Conservation (phyloP, 176 grass and related monocot genomes). For the Carex kokanica region DNA sequence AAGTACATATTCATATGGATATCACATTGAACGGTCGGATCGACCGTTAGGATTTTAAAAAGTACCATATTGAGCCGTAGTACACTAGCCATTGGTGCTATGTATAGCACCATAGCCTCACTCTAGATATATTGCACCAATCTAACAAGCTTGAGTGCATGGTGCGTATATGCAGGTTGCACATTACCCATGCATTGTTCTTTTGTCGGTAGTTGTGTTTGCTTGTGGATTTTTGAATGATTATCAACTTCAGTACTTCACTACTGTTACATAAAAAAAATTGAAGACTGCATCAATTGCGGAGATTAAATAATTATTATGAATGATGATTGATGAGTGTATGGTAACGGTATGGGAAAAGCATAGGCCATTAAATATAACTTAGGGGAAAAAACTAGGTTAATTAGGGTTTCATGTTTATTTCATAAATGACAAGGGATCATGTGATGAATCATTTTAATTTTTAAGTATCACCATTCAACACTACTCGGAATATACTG, state of each 20-base stretch:
- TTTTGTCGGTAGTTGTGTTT: background rate
- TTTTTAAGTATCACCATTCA: background rate
- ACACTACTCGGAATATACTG: background rate
- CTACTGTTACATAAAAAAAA: slow-evolving; percentile 3
- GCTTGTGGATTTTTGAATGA: background rate
- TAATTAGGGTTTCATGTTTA: slow-evolving; percentile 20
- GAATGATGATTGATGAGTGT: slow-evolving; percentile 3
- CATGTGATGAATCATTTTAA: slow-evolving; percentile 10
- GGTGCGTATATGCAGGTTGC: no score
- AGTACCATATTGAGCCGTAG: no score
- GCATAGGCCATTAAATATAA: slow-evolving; percentile 4
- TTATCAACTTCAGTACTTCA: background rate
- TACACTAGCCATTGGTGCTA: no score
- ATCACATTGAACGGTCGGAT: no score
- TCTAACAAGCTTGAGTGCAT: background rate
- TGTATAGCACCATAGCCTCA: no score
- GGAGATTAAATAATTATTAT: slow-evolving; percentile 14
- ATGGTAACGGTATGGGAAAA: slow-evolving; percentile 11
- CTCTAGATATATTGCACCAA: background rate
- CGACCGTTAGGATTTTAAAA: no score
- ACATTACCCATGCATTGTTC: background rate
- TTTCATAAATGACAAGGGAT: background rate
- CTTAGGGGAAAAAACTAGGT: background rate
- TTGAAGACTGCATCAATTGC: background rate
- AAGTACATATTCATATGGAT: no score